A percentile compares a stretch with the other conserved stretches of the same genome.
These are phyloP conservation scores for Sporobolomyces roseus DNA, from an alignment of 768 basidiomycete genomes.

Conservation along the genomic window DNA sequence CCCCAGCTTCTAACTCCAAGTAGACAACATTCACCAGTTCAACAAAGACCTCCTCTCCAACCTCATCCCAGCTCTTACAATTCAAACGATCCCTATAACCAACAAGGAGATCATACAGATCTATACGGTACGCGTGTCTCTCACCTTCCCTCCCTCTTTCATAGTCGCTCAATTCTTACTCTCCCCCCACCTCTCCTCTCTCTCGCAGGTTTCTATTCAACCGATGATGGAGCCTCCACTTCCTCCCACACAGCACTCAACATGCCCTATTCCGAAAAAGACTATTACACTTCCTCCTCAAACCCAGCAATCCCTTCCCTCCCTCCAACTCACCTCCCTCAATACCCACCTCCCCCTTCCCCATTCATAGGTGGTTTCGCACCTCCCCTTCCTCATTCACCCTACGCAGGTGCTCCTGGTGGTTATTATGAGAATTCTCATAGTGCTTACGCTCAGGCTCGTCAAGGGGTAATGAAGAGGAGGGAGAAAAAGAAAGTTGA, in stretches of 20 bases:
- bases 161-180: neutral
- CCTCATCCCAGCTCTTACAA: neutral
- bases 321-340: neutral
- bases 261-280: constrained; percentile 23
- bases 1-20: too few species aligned
- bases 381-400: neutral
- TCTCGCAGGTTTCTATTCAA: constrained; percentile 18
- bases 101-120: neutral
- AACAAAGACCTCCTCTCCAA: constrained; percentile 1
- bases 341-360: neutral
- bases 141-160: neutral
- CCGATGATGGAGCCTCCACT: constrained; percentile 7
- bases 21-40: neutral
- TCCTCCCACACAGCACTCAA: constrained; percentile 37
- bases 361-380: neutral
- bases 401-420: constrained; percentile 7
- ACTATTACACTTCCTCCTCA: constrained; percentile 22
- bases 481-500: constrained; percentile 22
- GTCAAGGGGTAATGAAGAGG: constrained; percentile 24
- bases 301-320: constrained; percentile 1
- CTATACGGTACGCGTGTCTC: constrained; percentile 17
- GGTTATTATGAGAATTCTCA: constrained; percentile 12
- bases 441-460: constrained; percentile 4
- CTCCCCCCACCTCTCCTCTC: neutral
- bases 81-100: neutral